phyloP scores from a whole-genome alignment of 2,329 filamentous ascomycete genomes.

The Aspergillus sojae region DNA sequence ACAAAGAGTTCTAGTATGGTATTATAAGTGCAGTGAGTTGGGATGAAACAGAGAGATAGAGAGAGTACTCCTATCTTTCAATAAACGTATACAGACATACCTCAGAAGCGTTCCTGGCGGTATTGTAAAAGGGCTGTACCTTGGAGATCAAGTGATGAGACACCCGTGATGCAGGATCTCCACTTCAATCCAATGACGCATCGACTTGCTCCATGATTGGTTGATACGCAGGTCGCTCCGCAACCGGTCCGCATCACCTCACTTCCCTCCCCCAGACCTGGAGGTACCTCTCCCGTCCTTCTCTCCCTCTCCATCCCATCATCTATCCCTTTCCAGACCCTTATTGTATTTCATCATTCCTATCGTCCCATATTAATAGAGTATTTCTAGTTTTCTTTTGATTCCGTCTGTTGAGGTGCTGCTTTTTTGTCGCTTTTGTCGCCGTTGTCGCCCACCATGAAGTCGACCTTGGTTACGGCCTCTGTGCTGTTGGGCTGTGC shows the following conservation, averaged over 20 bases:
- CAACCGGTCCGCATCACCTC: slow-evolving; percentile 26
- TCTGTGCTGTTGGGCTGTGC: slow-evolving; percentile 80
- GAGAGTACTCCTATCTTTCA: too few species aligned
- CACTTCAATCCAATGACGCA: slow-evolving; percentile 26
- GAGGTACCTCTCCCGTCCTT: slow-evolving; percentile 9
- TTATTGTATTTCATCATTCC: slow-evolving; percentile 24
- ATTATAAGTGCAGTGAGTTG: too few species aligned
- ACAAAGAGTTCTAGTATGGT: too few species aligned
- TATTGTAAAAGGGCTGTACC: not conserved
- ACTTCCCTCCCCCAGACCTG: slow-evolving; percentile 25
- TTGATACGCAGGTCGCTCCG: slow-evolving; percentile 23
- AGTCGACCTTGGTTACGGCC: slow-evolving; percentile 77
- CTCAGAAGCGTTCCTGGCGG: not conserved
- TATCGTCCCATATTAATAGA: slow-evolving; percentile 26
- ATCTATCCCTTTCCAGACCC: slow-evolving; percentile 27
- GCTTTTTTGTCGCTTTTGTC: slow-evolving; percentile 4
- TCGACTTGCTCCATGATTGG: slow-evolving; percentile 21
- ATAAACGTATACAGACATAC: not conserved
- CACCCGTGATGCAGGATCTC: slow-evolving; percentile 20
- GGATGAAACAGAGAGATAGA: too few species aligned
- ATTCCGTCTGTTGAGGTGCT: slow-evolving; percentile 1
- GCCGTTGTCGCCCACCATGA: slow-evolving; percentile 63
- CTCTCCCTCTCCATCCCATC: slow-evolving; percentile 32
- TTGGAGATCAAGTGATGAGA: slow-evolving; percentile 17
- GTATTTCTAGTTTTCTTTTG: slow-evolving; percentile 8